phyloP scores from a whole-genome alignment of 164 flowering plant species.

The Dillenia suffruticosa region DNA sequence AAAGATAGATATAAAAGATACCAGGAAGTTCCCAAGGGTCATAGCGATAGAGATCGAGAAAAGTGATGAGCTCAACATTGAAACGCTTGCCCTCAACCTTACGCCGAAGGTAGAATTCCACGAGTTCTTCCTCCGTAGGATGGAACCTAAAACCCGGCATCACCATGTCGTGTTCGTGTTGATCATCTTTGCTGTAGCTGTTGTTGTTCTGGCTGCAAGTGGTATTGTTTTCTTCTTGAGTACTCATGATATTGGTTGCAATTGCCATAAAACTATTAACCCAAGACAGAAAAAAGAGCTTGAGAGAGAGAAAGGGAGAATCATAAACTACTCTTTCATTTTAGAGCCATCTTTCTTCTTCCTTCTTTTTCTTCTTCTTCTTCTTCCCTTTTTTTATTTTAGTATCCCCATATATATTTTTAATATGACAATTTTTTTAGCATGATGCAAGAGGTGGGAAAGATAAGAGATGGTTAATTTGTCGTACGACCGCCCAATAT shows the following conservation, averaged over 20 bases:
- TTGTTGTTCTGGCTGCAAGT: conserved; percentile 17
- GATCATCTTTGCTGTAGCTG: conserved; percentile 32
- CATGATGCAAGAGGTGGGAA: conserved; percentile 20
- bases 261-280: conserved; percentile 34
- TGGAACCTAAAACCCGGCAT: conserved; percentile 99
- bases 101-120: conserved; percentile 96
- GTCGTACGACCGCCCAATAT: conserved; percentile 4
- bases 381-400: too few relatives aligned
- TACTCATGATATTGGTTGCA: conserved; percentile 13
- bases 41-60: conserved; percentile 88
- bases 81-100: conserved; percentile 95
- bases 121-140: conserved; percentile 96
- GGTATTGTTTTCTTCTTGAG: too few relatives aligned
- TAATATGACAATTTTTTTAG: background rate
- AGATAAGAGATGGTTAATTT: conserved; percentile 17
- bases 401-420: too few relatives aligned
- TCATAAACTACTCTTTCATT: too few relatives aligned
- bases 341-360: too few relatives aligned
- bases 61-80: conserved; percentile 91
- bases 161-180: conserved; percentile 77
- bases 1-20: conserved; percentile 11
- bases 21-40: conserved; percentile 99
- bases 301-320: too few relatives aligned
- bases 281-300: too few relatives aligned
- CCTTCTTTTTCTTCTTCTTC: too few relatives aligned